These are phyloP conservation scores for Chrysanthemum seticuspe DNA, from an alignment of 129 eudicot genomes.

Conservation along the genomic window DNA sequence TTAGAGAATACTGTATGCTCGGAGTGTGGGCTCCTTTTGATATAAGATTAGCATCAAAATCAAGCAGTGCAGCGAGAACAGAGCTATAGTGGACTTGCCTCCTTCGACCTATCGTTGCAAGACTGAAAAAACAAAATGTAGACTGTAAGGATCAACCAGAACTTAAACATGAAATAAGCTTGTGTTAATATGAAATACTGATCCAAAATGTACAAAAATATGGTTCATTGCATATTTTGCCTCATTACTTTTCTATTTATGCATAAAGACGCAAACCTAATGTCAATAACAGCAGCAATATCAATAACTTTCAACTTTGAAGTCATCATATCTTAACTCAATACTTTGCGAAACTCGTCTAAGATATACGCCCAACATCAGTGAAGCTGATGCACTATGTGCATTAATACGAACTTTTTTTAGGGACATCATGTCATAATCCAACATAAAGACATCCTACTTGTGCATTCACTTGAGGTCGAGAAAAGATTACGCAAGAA, in stretches of 20 bases:
- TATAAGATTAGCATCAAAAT: slow-evolving; percentile 52
- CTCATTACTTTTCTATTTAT: background rate
- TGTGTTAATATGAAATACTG: no score
- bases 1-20: slow-evolving; percentile 78
- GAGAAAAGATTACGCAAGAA: no score
- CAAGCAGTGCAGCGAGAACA: slow-evolving; percentile 66
- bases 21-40: slow-evolving; percentile 60
- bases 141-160: background rate
- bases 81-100: slow-evolving; percentile 53
- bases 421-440: no score
- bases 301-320: no score
- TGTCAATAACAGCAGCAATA: background rate
- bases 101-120: slow-evolving; percentile 81
- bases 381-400: no score
- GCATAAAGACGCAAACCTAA: background rate
- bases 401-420: no score
- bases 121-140: slow-evolving; percentile 49
- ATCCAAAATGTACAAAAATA: no score
- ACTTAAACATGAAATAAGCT: background rate
- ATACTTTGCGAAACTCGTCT: no score
- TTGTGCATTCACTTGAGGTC: no score
- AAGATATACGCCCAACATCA: no score
- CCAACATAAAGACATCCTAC: no score
- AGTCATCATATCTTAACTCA: no score
- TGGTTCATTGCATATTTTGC: background rate